Evolutionary conservation across 345 rosid species (phyloP), one percentile per base, ranked within the genome.

Genomic region (Moricandia moricandioides): DNA sequence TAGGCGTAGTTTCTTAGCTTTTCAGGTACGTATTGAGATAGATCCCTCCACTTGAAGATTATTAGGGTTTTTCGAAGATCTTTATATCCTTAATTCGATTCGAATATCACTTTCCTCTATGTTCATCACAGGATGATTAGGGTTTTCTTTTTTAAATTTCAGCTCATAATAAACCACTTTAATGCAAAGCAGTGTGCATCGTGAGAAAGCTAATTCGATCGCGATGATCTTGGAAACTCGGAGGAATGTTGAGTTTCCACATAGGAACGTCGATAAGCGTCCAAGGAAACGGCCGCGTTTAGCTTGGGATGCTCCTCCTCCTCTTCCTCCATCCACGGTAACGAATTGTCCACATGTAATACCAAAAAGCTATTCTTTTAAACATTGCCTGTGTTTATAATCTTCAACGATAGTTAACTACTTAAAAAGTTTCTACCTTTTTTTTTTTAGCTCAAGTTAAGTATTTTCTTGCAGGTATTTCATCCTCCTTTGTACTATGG

Each of bases 201-300:
- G 82, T 69, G 77, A 71, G 4, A 75, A 71, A 76, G 79, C 31
- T 59, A 71, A 54, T 71, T 74, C 72, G 66, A 69, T 71, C 65
- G 77, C 74, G 61, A 78, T 57, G 80, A 73, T 72, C 71, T 70
- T 90, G 84, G 96, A 90, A 81, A 86, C 90, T 68, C 90, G 86
- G 73, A 70, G 88, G 71, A 86, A 88, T 52, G 80, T 82, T 16
- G 96, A 88, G 37, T 88, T 86, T 67, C 88, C 88, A 0, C 86
- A 78, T 61, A 78, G 79, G 70, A 84, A 65, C 73, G 84, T 82
- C 78, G 93, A 88, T 74, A 88, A 86, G 55, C 91, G 96, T 18
- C 96, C 93, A 1, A 82, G 88, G 75, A 90, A 90, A 76, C 83
- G 89, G 47, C 90, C 90, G 5, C 85, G 96, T 5, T 82, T 90